Base-by-base conservation (phyloP, 805 yeast species). In the Blastobotrys terrestris region DNA sequence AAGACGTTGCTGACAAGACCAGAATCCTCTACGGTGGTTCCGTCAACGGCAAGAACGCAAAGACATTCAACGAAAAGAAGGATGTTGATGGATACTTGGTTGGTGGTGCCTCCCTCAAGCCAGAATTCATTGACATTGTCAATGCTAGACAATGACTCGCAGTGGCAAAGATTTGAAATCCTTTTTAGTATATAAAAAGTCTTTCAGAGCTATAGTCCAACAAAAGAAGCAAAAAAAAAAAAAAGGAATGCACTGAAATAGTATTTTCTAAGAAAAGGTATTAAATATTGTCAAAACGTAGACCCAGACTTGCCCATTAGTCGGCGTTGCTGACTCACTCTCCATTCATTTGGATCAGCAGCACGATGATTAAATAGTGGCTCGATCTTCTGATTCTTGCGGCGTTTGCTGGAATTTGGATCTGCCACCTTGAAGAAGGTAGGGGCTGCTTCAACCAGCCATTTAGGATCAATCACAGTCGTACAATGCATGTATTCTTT, bases 21-120 rank as follows among this genome's bases (percentile, higher is more conserved):
- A 87, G 97, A 81, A 92, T 94, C 81, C 78, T 94, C 71, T 94
- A 94, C 81, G 99, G 99, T 75, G 99, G 99, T 69, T 87, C 96
- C 58, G 99, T 92, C 67, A 92, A 88, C 74, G 98, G 96, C 72
- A 81, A 82, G 78, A 94, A 92, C 76, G 94, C 95, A 62, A 72
- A 77, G 55, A 82, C 92, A 61, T 91, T 94, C 83, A 88, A 84
- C 77, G 94, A 83, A 76, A 89, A 89, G 82, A 76, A 76, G 21
- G 97, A 94, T 69, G 95, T 94, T 60, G 99, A 94, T 70, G 99
- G 99, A 51, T 94, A 91, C 92, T 83, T 94, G 68, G 99, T 94
- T 65, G 99, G 99, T 69, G 99, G 99, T 78, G 99, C 99, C 69
- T 88, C 95, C 46, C 83, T 94, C 74, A 94, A 94, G 82, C 96